Evolutionary conservation across 2,329 filamentous ascomycete genomes (phyloP).

Genomic region (Stachybotrys chlorohalonatus): DNA sequence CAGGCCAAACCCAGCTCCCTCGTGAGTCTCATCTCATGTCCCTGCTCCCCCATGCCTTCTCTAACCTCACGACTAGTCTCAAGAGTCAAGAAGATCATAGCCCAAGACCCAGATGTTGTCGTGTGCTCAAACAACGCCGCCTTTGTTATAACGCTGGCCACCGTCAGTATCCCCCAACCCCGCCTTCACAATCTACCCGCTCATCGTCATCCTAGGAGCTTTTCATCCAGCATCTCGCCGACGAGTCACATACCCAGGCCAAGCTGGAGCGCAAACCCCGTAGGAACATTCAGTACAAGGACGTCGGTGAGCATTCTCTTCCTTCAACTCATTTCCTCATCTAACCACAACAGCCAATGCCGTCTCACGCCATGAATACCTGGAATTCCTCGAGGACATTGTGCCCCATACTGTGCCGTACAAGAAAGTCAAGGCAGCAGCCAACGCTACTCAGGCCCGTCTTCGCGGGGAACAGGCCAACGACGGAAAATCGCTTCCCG

Average conservation of each 20-base stretch:
- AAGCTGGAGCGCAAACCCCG: constrained; percentile 87
- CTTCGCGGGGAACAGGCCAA: constrained; percentile 29
- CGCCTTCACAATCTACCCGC: not conserved
- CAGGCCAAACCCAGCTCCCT: constrained; percentile 76
- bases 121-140: constrained; percentile 89
- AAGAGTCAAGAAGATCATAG: constrained; percentile 91
- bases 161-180: constrained; percentile 40
- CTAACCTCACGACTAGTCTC: constrained; percentile 52
- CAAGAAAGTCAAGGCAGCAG: constrained; percentile 64
- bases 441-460: constrained; percentile 38
- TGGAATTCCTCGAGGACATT: constrained; percentile 88
- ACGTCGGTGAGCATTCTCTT: constrained; percentile 56
- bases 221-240: constrained; percentile 87
- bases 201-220: constrained; percentile 56
- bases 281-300: constrained; percentile 91
- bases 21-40: constrained; percentile 36
- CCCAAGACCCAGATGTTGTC: constrained; percentile 74
- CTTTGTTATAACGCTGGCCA: constrained; percentile 87
- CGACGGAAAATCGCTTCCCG: constrained; percentile 10
- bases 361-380: constrained; percentile 79
- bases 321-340: not conserved
- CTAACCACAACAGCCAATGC: constrained; percentile 55
- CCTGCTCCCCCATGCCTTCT: not conserved
- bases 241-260: constrained; percentile 77
- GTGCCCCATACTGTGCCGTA: constrained; percentile 80